These are phyloP conservation scores for Periconia sp. DNA, from an alignment of 2,329 filamentous ascomycete species.

Conservation along the genomic window DNA sequence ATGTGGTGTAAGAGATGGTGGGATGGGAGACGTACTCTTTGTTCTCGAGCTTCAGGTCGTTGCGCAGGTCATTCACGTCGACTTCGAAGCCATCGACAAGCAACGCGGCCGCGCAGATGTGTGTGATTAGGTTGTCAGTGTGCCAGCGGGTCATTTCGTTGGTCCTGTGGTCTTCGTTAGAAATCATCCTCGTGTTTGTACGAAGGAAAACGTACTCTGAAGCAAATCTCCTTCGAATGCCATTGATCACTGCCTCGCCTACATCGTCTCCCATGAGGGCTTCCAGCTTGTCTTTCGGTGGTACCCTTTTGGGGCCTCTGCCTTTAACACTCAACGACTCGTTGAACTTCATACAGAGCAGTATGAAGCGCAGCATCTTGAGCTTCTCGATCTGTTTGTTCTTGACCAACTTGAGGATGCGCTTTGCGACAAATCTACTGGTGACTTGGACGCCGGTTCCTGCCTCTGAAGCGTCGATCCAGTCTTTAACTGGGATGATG, in stretches of 20 bases:
- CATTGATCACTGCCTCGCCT: slow-evolving; percentile 23
- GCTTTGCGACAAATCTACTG: slow-evolving; percentile 67
- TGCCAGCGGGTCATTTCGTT: slow-evolving; percentile 70
- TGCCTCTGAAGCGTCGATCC: slow-evolving; percentile 67
- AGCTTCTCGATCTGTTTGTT: slow-evolving; percentile 52
- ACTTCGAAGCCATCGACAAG: slow-evolving; percentile 74
- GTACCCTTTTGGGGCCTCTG: slow-evolving; percentile 52
- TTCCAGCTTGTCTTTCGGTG: slow-evolving; percentile 65
- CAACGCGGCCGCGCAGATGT: slow-evolving; percentile 70
- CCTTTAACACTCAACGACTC: slow-evolving; percentile 39
- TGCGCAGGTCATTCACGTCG: slow-evolving; percentile 68
- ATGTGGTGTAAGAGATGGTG: background rate
- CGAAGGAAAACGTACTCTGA: slow-evolving; percentile 24
- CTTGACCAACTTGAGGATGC: slow-evolving; percentile 61
- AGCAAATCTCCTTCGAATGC: slow-evolving; percentile 64
- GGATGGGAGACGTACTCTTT: slow-evolving; percentile 52
- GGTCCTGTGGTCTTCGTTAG: slow-evolving; percentile 23
- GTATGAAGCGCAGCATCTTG: slow-evolving; percentile 53
- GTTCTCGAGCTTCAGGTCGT: slow-evolving; percentile 72
- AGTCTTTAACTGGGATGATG: slow-evolving; percentile 70
- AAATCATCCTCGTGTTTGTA: background rate
- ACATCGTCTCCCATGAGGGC: slow-evolving; percentile 56
- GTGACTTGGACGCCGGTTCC: slow-evolving; percentile 59
- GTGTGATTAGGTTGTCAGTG: slow-evolving; percentile 70
- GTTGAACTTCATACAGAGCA: slow-evolving; percentile 52